Evolutionary conservation across 768 basidiomycete species (phyloP).

Genomic region (Psilocybe cyanescens): DNA sequence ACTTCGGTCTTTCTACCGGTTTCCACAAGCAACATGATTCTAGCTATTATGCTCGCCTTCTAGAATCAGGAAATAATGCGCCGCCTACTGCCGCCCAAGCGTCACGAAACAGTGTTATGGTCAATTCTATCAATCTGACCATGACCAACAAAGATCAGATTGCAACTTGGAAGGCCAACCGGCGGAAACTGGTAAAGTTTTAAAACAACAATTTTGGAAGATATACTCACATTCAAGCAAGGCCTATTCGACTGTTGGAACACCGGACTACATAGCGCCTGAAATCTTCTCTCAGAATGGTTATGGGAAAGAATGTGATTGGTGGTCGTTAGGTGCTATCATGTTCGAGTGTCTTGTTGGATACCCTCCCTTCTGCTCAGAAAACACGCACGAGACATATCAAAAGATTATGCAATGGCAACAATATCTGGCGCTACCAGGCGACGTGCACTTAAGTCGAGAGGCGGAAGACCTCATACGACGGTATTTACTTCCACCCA

Average conservation of each 20-base stretch:
- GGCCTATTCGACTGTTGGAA: slow-evolving; percentile 98
- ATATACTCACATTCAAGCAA: slow-evolving; percentile 27
- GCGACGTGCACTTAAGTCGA: slow-evolving; percentile 89
- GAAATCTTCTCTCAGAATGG: slow-evolving; percentile 97
- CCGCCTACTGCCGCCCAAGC: slow-evolving; percentile 50
- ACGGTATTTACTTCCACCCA: slow-evolving; percentile 51
- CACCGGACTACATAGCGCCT: slow-evolving; percentile 95
- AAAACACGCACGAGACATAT: slow-evolving; percentile 97
- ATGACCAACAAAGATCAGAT: slow-evolving; percentile 94
- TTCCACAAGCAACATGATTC: slow-evolving; percentile 99
- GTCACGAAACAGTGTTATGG: slow-evolving; percentile 91
- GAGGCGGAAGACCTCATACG: slow-evolving; percentile 91
- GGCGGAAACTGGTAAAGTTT: slow-evolving; percentile 81
- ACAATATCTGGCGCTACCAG: slow-evolving; percentile 84
- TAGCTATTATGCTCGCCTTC: slow-evolving; percentile 87
- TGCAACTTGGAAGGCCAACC: slow-evolving; percentile 98
- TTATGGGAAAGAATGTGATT: slow-evolving; percentile 98
- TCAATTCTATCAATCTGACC: slow-evolving; percentile 95
- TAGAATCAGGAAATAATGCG: slow-evolving; percentile 66
- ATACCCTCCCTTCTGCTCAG: slow-evolving; percentile 95
- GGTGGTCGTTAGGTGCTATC: slow-evolving; percentile 99
- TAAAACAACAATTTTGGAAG: background rate
- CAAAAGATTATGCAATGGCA: slow-evolving; percentile 98
- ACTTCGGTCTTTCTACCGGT: slow-evolving; percentile 98
- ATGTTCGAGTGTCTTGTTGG: slow-evolving; percentile 99